Percentiles rank a stretch among this genome's conserved stretches.
phyloP scores from a whole-genome alignment of 2,329 filamentous ascomycete genomes.

The Fusarium sp. region DNA sequence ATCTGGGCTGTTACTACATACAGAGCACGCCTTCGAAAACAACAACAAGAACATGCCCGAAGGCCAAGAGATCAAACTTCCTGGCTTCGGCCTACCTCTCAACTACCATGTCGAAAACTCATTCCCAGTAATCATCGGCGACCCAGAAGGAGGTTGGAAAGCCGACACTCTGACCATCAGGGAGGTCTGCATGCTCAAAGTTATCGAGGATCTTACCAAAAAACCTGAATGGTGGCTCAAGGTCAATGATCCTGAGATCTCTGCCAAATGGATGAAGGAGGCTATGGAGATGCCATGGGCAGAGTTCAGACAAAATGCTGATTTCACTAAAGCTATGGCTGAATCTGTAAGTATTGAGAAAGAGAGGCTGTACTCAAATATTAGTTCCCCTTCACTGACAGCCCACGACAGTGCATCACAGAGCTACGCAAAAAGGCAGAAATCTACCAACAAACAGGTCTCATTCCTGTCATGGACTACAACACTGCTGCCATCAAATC shows the following conservation, averaged over 20 bases:
- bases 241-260: conserved; percentile 48
- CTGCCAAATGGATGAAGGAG: conserved; percentile 51
- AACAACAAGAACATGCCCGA: conserved; percentile 19
- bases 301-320: conserved; percentile 37
- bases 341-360: conserved; percentile 46
- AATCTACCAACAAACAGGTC: conserved; percentile 52
- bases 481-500: conserved; percentile 55
- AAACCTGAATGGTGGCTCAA: conserved; percentile 57
- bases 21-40: neutral
- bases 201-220: conserved; percentile 54
- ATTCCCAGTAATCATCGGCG: conserved; percentile 45
- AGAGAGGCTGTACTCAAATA: neutral
- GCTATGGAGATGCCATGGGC: conserved; percentile 52
- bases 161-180: conserved; percentile 51
- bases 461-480: conserved; percentile 56
- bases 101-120: conserved; percentile 7
- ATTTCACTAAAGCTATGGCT: conserved; percentile 53
- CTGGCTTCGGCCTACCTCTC: conserved; percentile 50
- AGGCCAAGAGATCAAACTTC: conserved; percentile 31
- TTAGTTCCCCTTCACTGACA: conserved; percentile 10
- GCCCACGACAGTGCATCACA: conserved; percentile 48
- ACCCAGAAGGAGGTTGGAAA: conserved; percentile 34
- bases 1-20: neutral
- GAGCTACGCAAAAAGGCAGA: conserved; percentile 55
- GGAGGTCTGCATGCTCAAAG: conserved; percentile 54